Evolutionary conservation across 371 early-diverging fungal species (phyloP), one percentile per base, ranked within the genome.

Genomic region (Neoconidiobolus thromboides): DNA sequence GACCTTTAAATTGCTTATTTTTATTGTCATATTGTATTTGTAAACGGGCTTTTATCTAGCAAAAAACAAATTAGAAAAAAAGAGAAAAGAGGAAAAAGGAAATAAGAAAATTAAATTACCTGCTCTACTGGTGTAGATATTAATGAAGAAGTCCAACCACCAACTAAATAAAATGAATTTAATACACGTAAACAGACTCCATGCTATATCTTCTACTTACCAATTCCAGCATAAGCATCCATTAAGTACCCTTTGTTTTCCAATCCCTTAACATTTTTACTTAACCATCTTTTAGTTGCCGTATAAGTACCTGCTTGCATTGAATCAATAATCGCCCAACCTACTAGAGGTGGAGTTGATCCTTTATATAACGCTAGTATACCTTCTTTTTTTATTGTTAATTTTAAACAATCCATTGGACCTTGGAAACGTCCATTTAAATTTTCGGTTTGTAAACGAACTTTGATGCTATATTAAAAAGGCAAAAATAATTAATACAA

Each of bases 301-400:
- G 12, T 38, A n/a, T 52, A 47, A 41, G 39, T 54, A 6, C 41
- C 71, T 66, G 75, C 82, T 81, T 82, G 82, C 55, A 87, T 76
- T 50, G 82, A 79, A 62, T 93, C 91, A 90, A 92, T 89, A 52
- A 89, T 73, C 43, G 86, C 82, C 93, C 94, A 96, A 4, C 96
- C 93, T 46, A 93, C 65, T 47, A 93, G 68, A 1, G 96, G 94
- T 5, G 93, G 93, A 12, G 90, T 89, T 2, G 93, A 91, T 37
- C 91, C 75, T 71, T 90, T 92, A 74, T 91, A 93, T 1, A 92
- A 71, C 2, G 86, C 91, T 1, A 80, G 71, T 6, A 82, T 64
- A 0, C 92, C 92, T 71, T 93, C 93, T 48, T 84, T 68, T 12
- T 67, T 64, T 46, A 87, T 50, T 0, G 88, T 87, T 39, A 77